A percentile compares a stretch with the other conserved stretches of the same genome.
Evolutionary conservation across 768 basidiomycete species (phyloP).

Genomic region (Boletus sp.): DNA sequence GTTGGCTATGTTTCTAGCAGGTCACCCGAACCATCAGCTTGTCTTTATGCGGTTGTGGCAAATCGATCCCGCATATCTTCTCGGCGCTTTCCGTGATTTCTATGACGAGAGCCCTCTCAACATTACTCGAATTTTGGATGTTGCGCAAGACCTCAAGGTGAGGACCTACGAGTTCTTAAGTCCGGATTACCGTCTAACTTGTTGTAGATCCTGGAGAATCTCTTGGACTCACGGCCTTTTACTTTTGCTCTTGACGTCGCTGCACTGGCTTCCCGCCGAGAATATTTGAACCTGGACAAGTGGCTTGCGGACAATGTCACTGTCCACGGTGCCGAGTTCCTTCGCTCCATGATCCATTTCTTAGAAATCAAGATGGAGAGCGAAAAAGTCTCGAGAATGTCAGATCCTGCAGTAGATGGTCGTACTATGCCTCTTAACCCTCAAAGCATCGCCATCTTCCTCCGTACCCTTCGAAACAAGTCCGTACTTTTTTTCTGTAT

Average conservation of each 20-base stretch:
- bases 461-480: slow-evolving; percentile 85
- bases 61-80: slow-evolving; percentile 80
- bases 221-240: slow-evolving; percentile 86
- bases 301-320: slow-evolving; percentile 91
- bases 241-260: slow-evolving; percentile 92
- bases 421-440: slow-evolving; percentile 87
- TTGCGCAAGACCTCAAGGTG: slow-evolving; percentile 93
- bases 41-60: slow-evolving; percentile 98
- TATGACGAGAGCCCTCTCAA: slow-evolving; percentile 91
- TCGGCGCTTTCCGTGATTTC: slow-evolving; percentile 85
- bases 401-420: slow-evolving; percentile 74
- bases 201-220: slow-evolving; percentile 79
- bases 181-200: slow-evolving; percentile 2
- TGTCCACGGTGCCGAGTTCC: slow-evolving; percentile 78
- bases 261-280: slow-evolving; percentile 85
- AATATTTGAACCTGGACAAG: slow-evolving; percentile 94
- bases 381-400: slow-evolving; percentile 71
- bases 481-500: slow-evolving; percentile 35
- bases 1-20: slow-evolving; percentile 84
- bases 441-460: slow-evolving; percentile 86
- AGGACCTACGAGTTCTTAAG: slow-evolving; percentile 18
- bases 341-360: slow-evolving; percentile 84
- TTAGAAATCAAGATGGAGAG: slow-evolving; percentile 90
- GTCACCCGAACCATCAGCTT: slow-evolving; percentile 92
- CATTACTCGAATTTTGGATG: slow-evolving; percentile 90